Evolutionary conservation across 1,284 basidiomycete species (phyloP).

Genomic region (Prillingera fragicola): DNA sequence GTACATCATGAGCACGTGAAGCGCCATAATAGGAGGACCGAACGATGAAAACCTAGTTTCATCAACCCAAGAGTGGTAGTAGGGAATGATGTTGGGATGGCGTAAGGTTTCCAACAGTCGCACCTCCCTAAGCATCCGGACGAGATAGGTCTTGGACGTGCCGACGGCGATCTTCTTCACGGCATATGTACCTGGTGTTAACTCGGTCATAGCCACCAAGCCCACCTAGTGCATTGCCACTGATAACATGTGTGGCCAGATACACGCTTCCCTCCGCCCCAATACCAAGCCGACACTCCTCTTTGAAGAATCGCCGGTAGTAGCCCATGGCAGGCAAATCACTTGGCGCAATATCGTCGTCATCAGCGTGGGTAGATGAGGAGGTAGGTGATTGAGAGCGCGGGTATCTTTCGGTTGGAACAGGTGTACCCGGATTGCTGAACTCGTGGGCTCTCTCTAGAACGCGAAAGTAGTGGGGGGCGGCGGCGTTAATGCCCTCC

Average conservation of each 20-base stretch:
- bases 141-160: constrained; percentile 73
- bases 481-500: too few species aligned
- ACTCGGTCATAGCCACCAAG: constrained; percentile 1
- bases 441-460: constrained; percentile 41
- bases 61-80: constrained; percentile 94
- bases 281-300: constrained; percentile 79
- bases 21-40: constrained; percentile 71
- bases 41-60: constrained; percentile 71
- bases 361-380: constrained; percentile 7
- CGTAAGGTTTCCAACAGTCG: constrained; percentile 76
- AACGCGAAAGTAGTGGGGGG: constrained; percentile 35
- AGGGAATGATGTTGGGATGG: constrained; percentile 88
- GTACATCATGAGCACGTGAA: constrained; percentile 89
- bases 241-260: constrained; percentile 35
- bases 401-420: constrained; percentile 41
- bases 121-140: constrained; percentile 75
- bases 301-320: constrained; percentile 71
- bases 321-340: constrained; percentile 49
- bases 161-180: constrained; percentile 95
- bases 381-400: constrained; percentile 21
- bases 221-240: constrained; percentile 33
- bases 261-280: constrained; percentile 87
- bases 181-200: constrained; percentile 56
- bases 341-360: constrained; percentile 14
- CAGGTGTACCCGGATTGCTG: constrained; percentile 36